Base-by-base conservation (phyloP, 352 stramenopile genomes). In the Phytophthora boehmeriae region DNA sequence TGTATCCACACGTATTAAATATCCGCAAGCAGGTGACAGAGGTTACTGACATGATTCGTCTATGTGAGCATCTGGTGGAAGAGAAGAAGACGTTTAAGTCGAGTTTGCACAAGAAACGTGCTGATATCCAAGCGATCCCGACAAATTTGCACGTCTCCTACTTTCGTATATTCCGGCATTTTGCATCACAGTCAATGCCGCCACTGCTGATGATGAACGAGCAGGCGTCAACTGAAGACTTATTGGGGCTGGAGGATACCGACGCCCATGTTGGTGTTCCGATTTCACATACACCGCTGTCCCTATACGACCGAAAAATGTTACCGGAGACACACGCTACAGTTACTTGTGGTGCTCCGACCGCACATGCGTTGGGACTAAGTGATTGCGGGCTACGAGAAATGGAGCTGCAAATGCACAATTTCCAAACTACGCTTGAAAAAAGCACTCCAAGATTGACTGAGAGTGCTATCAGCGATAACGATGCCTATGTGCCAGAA, bases 101-200 rank as follows among this genome's bases (percentile, higher is more conserved):
- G 10, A 93, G 83, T 53, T 58, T 86, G 39, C 71, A 91, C 66
- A 96, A 93, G 63, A 90, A 93, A 42, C 81, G 83, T 25, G 78
- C 81, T 0, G 85, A 93, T 43, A 89, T 92, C 27, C 83, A 92
- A 47, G 86, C 69, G 10, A 90, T 96, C 30, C 78, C 86, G 8
- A 96, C 87, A 8, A 96, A 96, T 34, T 54, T 96, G 10, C 86
- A 94, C 49, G 78, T 96, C 6, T 90, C 87, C 14, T 93, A 89
- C 44, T 93, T 93, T 44, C 79, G 83, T n/a, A 89, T 95, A 30
- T 78, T 86, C 39, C 70, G 83, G 14, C 70, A 90, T 27, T 80
- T 85, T 68, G 74, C 57, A 42, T 81, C 61, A 0, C 57, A 72
- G 51, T 71, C 54, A 10, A 11, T 66, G 16, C 34, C 53, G n/a